Base-by-base conservation (phyloP, 768 basidiomycete genomes). In the Lactifluus pinguis region DNA sequence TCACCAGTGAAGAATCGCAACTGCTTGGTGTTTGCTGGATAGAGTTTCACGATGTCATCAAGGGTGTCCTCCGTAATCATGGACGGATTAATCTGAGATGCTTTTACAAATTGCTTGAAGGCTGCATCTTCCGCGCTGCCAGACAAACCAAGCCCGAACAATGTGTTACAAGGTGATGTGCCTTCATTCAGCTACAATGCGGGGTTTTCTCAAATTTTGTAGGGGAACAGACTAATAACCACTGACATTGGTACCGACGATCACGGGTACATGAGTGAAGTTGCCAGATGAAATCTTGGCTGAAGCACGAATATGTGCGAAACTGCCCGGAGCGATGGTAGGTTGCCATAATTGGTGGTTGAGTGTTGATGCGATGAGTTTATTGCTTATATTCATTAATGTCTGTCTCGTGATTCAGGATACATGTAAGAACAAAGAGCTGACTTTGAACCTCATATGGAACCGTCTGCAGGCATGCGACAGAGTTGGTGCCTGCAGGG, bases 301-400 rank as follows among this genome's bases (percentile, higher is more conserved):
- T 0, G 81, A 83, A 4, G 80, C 77, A 41, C 76, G 68, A 55
- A 74, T 74, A 0, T 78, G 70, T 38, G 76, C 68, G 41, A 83
- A 72, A 66, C 80, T 83, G 4, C 79, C 80, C 0, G 69, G 57
- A 3, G 79, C 81, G 17, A 82, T 73, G 0, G 79, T 67, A 0
- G 82, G 82, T 63, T 83, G 73, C 82, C 82, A 83, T 8, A 83
- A 69, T 57, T 83, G 82, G 0, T 58, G n/a, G 53, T 83, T 82
- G 32, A 83, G 68, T 4, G 77, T 79, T 0, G 70, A 56, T 0
- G 25, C 53, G 25, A 82, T 76, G 76, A 82, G 76, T 0, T 60
- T 45, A 61, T 83, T 83, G 58, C 75, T 80, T 54, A 77, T 75
- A 57, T 75, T 74, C 59, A 80, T 39, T 11, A 83, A 71, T 5